These are phyloP conservation scores for Phytophthora meadii DNA, from an alignment of 352 stramenopile genomes.

Conservation along the genomic window DNA sequence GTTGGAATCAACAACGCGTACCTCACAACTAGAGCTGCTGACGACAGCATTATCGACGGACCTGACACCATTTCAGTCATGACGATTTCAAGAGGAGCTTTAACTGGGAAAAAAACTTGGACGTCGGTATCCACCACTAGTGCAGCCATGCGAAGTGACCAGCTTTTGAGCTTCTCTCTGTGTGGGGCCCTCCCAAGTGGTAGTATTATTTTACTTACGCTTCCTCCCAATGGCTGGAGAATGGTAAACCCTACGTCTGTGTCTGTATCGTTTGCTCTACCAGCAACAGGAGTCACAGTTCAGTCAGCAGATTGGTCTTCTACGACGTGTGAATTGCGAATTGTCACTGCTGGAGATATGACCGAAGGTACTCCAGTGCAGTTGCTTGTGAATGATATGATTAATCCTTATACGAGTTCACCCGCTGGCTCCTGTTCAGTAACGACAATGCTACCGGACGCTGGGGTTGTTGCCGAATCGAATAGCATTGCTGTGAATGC, in stretches of 20 bases:
- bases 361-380: constrained; percentile 42
- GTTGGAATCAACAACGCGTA: constrained; percentile 49
- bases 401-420: constrained; percentile 58
- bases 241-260: constrained; percentile 13
- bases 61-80: constrained; percentile 52
- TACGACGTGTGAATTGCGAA: constrained; percentile 29
- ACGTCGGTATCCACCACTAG: constrained; percentile 45
- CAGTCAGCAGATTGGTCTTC: constrained; percentile 40
- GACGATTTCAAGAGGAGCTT: constrained; percentile 41
- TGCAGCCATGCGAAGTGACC: constrained; percentile 65
- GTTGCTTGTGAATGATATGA: constrained; percentile 53
- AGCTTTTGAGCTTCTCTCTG: constrained; percentile 48
- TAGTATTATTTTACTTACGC: constrained; percentile 44
- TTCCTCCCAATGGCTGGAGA: constrained; percentile 57
- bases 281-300: constrained; percentile 41
- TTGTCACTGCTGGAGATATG: constrained; percentile 52
- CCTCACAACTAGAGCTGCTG: constrained; percentile 41
- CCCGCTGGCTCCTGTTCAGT: constrained; percentile 26
- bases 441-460: constrained; percentile 48
- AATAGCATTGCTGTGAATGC: constrained; percentile 48
- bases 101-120: constrained; percentile 48
- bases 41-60: constrained; percentile 58
- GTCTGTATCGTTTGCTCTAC: constrained; percentile 41
- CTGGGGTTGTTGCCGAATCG: constrained; percentile 57
- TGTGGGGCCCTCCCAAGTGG: constrained; percentile 60